A percentile compares a stretch with the other conserved stretches of the same genome.
These are phyloP conservation scores for Rhazya stricta DNA, from an alignment of 257 asterid genomes.

Conservation along the genomic window DNA sequence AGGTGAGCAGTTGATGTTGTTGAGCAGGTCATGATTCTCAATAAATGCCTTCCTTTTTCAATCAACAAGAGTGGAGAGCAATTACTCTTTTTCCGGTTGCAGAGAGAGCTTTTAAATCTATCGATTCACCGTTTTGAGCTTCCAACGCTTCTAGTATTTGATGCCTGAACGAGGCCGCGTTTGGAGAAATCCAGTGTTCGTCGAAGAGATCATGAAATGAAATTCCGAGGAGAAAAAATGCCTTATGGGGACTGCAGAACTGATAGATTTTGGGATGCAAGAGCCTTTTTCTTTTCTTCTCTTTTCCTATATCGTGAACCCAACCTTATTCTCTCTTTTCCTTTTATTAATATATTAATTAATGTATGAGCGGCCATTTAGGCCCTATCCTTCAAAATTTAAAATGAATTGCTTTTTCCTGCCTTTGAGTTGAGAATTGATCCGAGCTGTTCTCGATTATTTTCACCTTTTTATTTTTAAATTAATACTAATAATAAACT, in stretches of 20 bases:
- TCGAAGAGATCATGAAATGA: background rate
- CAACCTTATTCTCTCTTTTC: background rate
- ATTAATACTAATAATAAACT: no score
- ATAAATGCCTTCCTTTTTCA: conserved; percentile 31
- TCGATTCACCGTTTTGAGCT: background rate
- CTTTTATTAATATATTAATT: no score
- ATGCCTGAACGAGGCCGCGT: background rate
- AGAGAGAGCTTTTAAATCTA: background rate
- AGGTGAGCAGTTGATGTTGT: conserved; percentile 34
- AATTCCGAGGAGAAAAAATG: background rate
- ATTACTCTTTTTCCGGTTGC: conserved; percentile 8
- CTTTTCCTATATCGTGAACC: no score
- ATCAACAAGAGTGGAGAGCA: conserved; percentile 8
- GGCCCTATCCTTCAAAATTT: no score
- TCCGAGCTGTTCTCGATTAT: no score
- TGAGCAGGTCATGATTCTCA: conserved; percentile 25
- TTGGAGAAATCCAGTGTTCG: background rate
- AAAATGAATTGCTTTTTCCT: no score
- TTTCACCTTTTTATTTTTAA: no score
- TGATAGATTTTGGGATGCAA: background rate
- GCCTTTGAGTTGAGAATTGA: no score
- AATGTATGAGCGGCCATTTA: no score
- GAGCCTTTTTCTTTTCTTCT: background rate
- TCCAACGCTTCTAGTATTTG: background rate
- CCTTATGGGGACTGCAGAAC: background rate